Percentiles rank a stretch among this genome's conserved stretches.
Conservation (phyloP, 2,329 filamentous ascomycete genomes). For the Xylaria sp. region DNA sequence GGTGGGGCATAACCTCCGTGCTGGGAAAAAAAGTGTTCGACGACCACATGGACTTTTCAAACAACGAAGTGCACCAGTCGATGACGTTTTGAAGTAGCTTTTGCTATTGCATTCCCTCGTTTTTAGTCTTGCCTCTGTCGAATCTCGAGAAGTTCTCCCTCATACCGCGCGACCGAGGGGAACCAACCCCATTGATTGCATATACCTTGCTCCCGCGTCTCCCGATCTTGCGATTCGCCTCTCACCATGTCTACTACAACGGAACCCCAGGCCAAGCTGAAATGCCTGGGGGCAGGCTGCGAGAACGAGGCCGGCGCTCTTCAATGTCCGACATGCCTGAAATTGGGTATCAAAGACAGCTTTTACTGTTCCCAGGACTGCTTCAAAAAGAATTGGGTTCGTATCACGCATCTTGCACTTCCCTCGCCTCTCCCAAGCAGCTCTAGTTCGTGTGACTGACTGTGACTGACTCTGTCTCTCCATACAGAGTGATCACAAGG, state of each 20-base stretch:
- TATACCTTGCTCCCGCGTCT: neutral
- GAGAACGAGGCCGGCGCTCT: constrained; percentile 82
- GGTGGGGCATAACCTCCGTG: too few relatives aligned
- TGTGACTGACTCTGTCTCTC: too few relatives aligned
- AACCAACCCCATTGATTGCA: neutral
- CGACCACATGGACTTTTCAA: too few relatives aligned
- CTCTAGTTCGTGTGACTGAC: constrained; percentile 8
- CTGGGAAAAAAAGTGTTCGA: too few relatives aligned
- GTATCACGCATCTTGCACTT: constrained; percentile 36
- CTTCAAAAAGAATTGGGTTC: constrained; percentile 98
- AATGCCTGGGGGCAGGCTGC: constrained; percentile 84
- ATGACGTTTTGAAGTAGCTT: too few relatives aligned
- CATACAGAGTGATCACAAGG: constrained; percentile 78
- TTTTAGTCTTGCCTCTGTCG: too few relatives aligned
- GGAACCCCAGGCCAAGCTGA: constrained; percentile 63
- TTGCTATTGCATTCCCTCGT: too few relatives aligned
- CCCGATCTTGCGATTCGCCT: neutral
- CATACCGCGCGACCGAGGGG: neutral
- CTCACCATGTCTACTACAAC: constrained; percentile 46
- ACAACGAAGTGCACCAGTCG: too few relatives aligned
- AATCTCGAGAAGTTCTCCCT: too few relatives aligned
- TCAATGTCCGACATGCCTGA: constrained; percentile 95
- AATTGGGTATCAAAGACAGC: constrained; percentile 83
- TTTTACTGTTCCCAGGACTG: constrained; percentile 99
- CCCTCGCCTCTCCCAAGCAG: constrained; percentile 3